phyloP scores from a whole-genome alignment of 768 basidiomycete species.

The Holtermannia corniformis region DNA sequence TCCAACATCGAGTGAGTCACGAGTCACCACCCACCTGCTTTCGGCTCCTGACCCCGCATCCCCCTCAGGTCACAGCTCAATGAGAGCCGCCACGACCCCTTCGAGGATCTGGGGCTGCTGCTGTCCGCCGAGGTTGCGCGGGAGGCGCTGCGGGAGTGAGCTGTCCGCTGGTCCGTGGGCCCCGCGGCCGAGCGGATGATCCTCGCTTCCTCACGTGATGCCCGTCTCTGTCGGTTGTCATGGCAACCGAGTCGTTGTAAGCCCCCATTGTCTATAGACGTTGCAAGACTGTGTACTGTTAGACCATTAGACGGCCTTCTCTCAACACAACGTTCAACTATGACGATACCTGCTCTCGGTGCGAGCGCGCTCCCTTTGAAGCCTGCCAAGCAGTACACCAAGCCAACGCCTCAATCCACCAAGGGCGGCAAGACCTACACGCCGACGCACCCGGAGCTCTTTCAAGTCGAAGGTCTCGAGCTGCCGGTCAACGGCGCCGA shows the following conservation, averaged over 20 bases:
- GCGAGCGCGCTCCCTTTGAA: conserved; percentile 10
- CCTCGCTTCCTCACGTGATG: too few species aligned
- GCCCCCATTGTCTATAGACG: too few species aligned
- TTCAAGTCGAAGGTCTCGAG: conserved; percentile 25
- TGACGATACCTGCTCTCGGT: neutral
- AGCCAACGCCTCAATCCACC: conserved; percentile 32
- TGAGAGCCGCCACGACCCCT: neutral
- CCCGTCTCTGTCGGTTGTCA: too few species aligned
- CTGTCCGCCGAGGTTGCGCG: neutral
- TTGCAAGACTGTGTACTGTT: too few species aligned
- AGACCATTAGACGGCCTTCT: too few species aligned
- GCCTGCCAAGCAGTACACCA: conserved; percentile 19
- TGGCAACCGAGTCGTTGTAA: too few species aligned
- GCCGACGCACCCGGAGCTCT: conserved; percentile 34
- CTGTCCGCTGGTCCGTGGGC: too few species aligned
- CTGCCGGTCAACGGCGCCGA: conserved; percentile 10
- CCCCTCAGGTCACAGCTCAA: neutral
- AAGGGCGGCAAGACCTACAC: conserved; percentile 31
- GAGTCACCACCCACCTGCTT: neutral
- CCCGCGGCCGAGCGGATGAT: too few species aligned
- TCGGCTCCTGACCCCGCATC: too few species aligned
- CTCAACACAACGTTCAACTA: too few species aligned
- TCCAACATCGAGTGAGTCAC: conserved; percentile 28
- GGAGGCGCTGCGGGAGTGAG: neutral
- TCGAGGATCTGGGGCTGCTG: neutral